Evolutionary conservation across 2,329 filamentous ascomycete genomes (phyloP).

Genomic region (Penicillium sp.): DNA sequence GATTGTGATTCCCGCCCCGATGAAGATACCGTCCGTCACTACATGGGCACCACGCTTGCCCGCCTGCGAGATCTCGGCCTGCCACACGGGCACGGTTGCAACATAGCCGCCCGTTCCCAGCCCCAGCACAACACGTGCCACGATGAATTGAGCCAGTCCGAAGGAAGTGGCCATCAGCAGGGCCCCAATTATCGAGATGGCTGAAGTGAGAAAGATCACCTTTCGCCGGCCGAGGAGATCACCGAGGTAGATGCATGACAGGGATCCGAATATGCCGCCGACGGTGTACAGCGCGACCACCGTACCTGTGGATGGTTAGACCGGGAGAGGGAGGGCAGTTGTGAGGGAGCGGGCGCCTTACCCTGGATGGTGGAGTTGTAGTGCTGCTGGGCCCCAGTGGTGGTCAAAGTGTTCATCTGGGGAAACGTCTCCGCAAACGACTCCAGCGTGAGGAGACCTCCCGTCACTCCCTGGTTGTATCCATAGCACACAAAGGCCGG

Average conservation of each 20-base stretch:
- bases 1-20: constrained; percentile 39
- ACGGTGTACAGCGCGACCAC: constrained; percentile 41
- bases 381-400: constrained; percentile 11
- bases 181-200: constrained; percentile 37
- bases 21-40: constrained; percentile 45
- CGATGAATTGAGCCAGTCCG: constrained; percentile 37
- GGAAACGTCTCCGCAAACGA: constrained; percentile 49
- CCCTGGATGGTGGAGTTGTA: constrained; percentile 41
- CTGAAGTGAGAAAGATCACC: constrained; percentile 35
- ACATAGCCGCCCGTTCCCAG: constrained; percentile 33
- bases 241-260: constrained; percentile 40
- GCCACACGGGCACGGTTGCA: constrained; percentile 41
- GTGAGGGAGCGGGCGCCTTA: too few relatives aligned
- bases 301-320: constrained; percentile 20
- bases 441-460: constrained; percentile 54
- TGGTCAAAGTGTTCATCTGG: constrained; percentile 41
- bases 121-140: constrained; percentile 39
- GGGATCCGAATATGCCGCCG: constrained; percentile 40
- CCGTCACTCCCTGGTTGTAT: constrained; percentile 45
- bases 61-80: constrained; percentile 28
- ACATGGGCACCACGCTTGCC: constrained; percentile 33
- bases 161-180: constrained; percentile 41
- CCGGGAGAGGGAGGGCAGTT: too few relatives aligned
- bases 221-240: constrained; percentile 39
- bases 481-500: constrained; percentile 40